Evolutionary conservation across 306 rosid species (phyloP), one percentile per base, ranked within the genome.

Genomic region (Trichosanthes cucumerina): DNA sequence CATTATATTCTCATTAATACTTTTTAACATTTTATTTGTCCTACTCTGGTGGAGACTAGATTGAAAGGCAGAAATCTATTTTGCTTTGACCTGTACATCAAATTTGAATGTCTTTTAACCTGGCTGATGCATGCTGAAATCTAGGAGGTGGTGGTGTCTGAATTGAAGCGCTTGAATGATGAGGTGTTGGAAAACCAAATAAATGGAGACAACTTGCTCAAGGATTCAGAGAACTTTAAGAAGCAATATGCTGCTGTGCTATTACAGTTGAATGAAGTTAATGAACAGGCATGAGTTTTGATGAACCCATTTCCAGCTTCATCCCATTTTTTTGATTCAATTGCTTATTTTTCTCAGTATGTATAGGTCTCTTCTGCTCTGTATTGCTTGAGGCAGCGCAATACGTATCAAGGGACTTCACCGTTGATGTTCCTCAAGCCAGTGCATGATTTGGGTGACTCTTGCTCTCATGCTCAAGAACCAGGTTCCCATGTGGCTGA

Each of bases 191-290:
- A 92, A 83, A 88, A 84, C 80, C 87, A 86, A 79, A 90, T 87
- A 84, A 83, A 65, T 79, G 90, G 92, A 79, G 88, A 86, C 88
- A 89, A 84, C 87, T 77, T 85, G 57, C 76, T 87, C 75, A 85
- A 86, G 87, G 95, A 89, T 84, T 87, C 89, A 10, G 98, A 95
- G 83, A 71, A 84, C 79, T 92, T 95, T 76, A 92, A 85, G 84
- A 95, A 91, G 88, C 91, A 87, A 81, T 92, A 91, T 85, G 97
- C 97, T 86, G 90, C 97, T 44, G 88, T 89, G 28, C 82, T 92
- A 63, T 83, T 89, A 83, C 97, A 89, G 80, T 84, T 91, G 83
- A 84, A 87, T 78, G 97, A 91, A 87, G 93, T 84, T 80, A 95
- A 92, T 81, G 92, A 88, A 21, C 92, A 95, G 96, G 98, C 78